Base-by-base conservation (phyloP, 768 basidiomycete genomes). In the Clitopilus passeckerianus region DNA sequence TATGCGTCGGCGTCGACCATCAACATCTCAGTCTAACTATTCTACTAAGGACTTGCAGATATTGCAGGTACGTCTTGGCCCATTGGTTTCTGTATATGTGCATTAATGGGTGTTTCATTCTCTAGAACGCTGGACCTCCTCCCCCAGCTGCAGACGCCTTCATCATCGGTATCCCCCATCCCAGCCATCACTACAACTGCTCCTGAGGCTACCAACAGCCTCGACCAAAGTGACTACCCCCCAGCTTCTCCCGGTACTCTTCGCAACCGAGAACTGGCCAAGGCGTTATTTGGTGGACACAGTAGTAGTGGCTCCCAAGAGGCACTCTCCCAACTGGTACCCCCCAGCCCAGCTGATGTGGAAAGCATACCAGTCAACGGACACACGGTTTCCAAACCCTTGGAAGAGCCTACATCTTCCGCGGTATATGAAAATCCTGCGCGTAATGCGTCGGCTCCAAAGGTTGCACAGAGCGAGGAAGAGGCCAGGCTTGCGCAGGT, bases 11-110 rank as follows among this genome's bases (percentile, higher is more conserved):
- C 81, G 91, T 54, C 79, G 90, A 37, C 90, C 89, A 10, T 92
- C 90, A 1, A 90, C 88, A 14, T 90, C 91, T n/a, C 90, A 91
- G 71, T 89, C 90, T 10, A 87, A 84, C 65, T 87, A 90, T 66
- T 86, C 86, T 0, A 73, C 72, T 50, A 80, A 75, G 57, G 82
- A 80, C n/a, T 50, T 50, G 20, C 77, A 81, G 43, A 85, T 78
- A 56, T 68, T 72, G 65, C 59, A 61, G 62, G 69, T 74, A 57
- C 37, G 65, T 65, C 54, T 7, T 56, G 3, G 7, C 37, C 37
- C 10, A 5, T 9, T 5, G 37, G 37, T 4, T 50, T 50, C 18
- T 16, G n/a, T 22, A 18, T 59, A 56, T 59, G 58, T 18, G 41
- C 50, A 33, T 8, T 16, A 44, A 53, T 53, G 34, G 37, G 60